A percentile compares a stretch with the other conserved stretches of the same genome.
These are phyloP conservation scores for Fusarium tuaranense DNA, from an alignment of 2,329 filamentous ascomycete species.

Conservation along the genomic window DNA sequence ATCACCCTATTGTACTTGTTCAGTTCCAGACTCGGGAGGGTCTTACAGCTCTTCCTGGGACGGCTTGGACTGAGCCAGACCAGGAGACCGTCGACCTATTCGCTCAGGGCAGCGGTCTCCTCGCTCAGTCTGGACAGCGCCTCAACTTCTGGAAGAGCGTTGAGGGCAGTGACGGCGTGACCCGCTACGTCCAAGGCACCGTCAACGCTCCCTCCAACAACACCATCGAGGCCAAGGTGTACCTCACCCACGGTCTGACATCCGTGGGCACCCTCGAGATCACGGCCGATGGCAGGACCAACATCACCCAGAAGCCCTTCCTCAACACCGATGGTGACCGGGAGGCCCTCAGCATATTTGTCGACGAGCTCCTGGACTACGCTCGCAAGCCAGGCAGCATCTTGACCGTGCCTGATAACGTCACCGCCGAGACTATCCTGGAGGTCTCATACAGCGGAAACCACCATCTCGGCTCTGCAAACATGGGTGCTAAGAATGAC, in stretches of 20 bases:
- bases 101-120: conserved; percentile 52
- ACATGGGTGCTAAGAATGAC: conserved; percentile 47
- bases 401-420: conserved; percentile 36
- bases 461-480: conserved; percentile 48
- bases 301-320: conserved; percentile 52
- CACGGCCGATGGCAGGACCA: conserved; percentile 53
- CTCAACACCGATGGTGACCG: conserved; percentile 49
- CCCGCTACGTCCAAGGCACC: conserved; percentile 56
- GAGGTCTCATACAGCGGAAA: conserved; percentile 41
- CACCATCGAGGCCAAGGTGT: conserved; percentile 59
- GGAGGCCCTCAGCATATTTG: conserved; percentile 41
- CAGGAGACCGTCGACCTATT: conserved; percentile 46
- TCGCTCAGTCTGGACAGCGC: conserved; percentile 58
- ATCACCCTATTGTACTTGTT: conserved; percentile 58
- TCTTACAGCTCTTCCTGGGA: conserved; percentile 31
- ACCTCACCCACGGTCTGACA: conserved; percentile 62
- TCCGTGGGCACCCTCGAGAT: conserved; percentile 59
- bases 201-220: conserved; percentile 57
- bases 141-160: conserved; percentile 61
- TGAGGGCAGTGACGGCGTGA: conserved; percentile 52
- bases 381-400: conserved; percentile 36
- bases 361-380: conserved; percentile 44
- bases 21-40: conserved; percentile 44
- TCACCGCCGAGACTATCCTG: conserved; percentile 41
- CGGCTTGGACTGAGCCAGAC: conserved; percentile 44